Conservation (phyloP, 2,329 filamentous ascomycete genomes). For the Xylariaceae sp. region DNA sequence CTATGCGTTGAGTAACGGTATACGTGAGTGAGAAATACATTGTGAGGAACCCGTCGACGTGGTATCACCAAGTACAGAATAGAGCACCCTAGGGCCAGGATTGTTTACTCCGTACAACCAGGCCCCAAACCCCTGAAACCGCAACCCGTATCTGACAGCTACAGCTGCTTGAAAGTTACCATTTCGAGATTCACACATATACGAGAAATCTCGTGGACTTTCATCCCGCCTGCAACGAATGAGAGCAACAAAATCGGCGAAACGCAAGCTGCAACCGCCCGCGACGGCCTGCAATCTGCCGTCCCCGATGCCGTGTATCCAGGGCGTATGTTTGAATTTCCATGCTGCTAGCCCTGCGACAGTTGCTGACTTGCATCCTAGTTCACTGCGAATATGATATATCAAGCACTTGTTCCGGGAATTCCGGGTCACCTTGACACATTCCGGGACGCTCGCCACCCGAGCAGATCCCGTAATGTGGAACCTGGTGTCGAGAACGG, state of each 20-base stretch:
- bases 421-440: not conserved
- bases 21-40: too few species aligned
- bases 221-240: too few species aligned
- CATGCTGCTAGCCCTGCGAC: not conserved
- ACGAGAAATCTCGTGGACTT: too few species aligned
- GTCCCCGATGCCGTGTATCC: constrained; percentile 5
- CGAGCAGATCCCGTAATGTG: too few species aligned
- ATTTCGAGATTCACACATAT: too few species aligned
- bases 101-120: too few species aligned
- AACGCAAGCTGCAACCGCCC: constrained; percentile 13
- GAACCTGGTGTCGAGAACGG: too few species aligned
- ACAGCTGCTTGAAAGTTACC: too few species aligned
- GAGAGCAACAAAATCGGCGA: not conserved
- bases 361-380: constrained; percentile 10
- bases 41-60: too few species aligned
- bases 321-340: not conserved
- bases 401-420: not conserved
- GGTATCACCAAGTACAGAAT: too few species aligned
- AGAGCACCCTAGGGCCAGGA: too few species aligned
- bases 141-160: not conserved
- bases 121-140: not conserved
- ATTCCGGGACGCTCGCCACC: not conserved
- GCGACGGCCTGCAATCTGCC: constrained; percentile 13
- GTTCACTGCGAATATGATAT: not conserved
- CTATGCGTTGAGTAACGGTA: too few species aligned